These are phyloP conservation scores for Penicillium sp. DNA, from an alignment of 2,329 filamentous ascomycete species.

Conservation along the genomic window DNA sequence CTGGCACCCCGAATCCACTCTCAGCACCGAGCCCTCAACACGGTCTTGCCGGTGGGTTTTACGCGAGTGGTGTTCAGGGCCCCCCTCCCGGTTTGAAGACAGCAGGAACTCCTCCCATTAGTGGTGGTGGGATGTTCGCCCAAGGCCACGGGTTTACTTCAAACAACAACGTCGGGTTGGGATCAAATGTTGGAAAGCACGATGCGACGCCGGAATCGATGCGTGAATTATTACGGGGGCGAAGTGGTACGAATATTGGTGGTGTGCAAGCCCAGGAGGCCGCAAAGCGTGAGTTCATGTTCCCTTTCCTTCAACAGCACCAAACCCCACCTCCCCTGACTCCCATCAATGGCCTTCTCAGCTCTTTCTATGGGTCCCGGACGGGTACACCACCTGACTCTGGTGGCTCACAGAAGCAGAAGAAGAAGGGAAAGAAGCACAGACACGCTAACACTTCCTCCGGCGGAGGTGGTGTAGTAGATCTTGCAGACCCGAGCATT, in stretches of 20 bases:
- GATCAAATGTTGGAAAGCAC: constrained; percentile 63
- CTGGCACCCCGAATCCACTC: constrained; percentile 39
- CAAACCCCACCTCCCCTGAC: constrained; percentile 85
- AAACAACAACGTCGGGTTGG: constrained; percentile 63
- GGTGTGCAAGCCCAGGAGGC: constrained; percentile 75
- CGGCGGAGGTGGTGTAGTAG: constrained; percentile 98
- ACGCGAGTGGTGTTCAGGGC: constrained; percentile 81
- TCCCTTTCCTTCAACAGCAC: constrained; percentile 88
- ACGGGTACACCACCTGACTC: constrained; percentile 86
- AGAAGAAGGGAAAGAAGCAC: constrained; percentile 99
- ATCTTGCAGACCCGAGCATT: constrained; percentile 99
- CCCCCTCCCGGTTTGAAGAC: constrained; percentile 95
- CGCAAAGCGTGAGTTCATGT: constrained; percentile 98
- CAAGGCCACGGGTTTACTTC: constrained; percentile 81
- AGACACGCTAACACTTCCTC: constrained; percentile 99
- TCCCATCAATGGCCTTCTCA: constrained; percentile 87
- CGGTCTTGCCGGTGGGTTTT: constrained; percentile 66
- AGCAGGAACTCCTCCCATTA: constrained; percentile 85
- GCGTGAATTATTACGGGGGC: constrained; percentile 76
- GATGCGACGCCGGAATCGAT: constrained; percentile 74
- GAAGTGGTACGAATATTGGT: constrained; percentile 59
- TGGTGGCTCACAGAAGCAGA: constrained; percentile 81
- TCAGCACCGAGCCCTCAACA: constrained; percentile 41
- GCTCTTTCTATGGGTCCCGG: constrained; percentile 86
- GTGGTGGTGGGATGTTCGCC: constrained; percentile 78